phyloP scores from a whole-genome alignment of 371 early-diverging fungal genomes.

The Actinomortierella wolfii region DNA sequence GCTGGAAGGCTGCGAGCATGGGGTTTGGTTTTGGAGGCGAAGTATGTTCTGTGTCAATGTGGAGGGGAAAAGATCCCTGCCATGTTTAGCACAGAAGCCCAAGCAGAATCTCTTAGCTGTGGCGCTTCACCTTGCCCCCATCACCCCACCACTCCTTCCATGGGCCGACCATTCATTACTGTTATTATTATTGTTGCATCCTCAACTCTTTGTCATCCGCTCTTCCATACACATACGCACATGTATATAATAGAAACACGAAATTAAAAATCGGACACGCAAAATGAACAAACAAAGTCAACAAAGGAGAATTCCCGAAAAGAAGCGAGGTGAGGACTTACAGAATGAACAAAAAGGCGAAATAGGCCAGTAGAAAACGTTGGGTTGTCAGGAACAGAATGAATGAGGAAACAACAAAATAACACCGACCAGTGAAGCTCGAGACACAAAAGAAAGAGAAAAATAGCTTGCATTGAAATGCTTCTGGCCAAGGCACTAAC shows the following conservation, averaged over 20 bases:
- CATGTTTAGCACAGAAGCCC: background rate
- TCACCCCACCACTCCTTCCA: background rate
- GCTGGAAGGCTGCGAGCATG: too few relatives aligned
- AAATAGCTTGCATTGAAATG: background rate
- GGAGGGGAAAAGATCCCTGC: too few relatives aligned
- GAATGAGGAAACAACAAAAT: background rate
- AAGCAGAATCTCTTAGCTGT: background rate
- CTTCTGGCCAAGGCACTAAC: background rate
- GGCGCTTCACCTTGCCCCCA: background rate
- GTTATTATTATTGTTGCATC: too few relatives aligned
- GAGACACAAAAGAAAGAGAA: background rate
- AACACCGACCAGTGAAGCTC: background rate
- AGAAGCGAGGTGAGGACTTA: background rate
- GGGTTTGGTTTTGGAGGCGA: too few relatives aligned
- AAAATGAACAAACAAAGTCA: background rate
- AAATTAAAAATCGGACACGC: background rate
- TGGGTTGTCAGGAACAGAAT: background rate
- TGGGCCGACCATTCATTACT: too few relatives aligned
- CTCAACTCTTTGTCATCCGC: background rate
- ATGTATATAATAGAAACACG: background rate
- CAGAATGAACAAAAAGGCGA: conserved; percentile 1
- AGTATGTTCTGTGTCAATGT: too few relatives aligned
- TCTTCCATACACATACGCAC: background rate
- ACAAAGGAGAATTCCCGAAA: background rate
- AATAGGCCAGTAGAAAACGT: background rate